Conservation (phyloP, 2,329 filamentous ascomycete species). For the Aureobasidium subglaciale region DNA sequence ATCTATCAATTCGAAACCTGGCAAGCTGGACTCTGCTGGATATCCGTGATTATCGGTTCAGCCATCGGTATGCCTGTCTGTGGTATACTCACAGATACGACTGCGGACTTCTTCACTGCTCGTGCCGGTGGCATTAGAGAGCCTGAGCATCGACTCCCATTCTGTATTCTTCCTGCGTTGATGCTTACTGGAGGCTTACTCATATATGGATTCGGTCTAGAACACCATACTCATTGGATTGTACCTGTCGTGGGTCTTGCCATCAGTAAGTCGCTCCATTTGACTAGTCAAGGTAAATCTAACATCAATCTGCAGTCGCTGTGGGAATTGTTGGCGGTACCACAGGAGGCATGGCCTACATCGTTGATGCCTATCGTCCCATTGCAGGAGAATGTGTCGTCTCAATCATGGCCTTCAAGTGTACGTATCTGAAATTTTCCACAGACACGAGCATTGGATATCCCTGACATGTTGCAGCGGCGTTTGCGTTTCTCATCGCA, state of each 20-base stretch:
- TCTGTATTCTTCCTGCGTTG: not conserved
- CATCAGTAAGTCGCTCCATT: slow-evolving; percentile 22
- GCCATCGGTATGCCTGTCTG: not conserved
- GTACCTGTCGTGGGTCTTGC: slow-evolving; percentile 48
- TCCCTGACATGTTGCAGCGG: slow-evolving; percentile 23
- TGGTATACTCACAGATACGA: not conserved
- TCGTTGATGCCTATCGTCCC: slow-evolving; percentile 51
- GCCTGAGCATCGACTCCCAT: not conserved
- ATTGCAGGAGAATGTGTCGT: slow-evolving; percentile 50
- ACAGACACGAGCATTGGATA: not conserved
- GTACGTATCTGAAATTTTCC: not conserved
- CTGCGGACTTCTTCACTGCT: not conserved
- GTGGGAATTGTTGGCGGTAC: slow-evolving; percentile 51
- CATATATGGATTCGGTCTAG: slow-evolving; percentile 34
- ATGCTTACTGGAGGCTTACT: not conserved
- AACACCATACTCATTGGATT: slow-evolving; percentile 38
- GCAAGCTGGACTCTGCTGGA: not conserved
- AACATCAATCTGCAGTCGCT: slow-evolving; percentile 30
- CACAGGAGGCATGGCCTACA: slow-evolving; percentile 50
- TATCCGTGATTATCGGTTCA: not conserved
- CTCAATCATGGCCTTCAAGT: slow-evolving; percentile 24
- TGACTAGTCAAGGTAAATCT: not conserved
- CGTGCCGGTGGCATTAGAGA: not conserved
- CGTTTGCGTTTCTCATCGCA: slow-evolving; percentile 51
- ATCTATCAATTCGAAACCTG: not conserved